Percentiles rank a stretch among this genome's conserved stretches.
These are phyloP conservation scores for Suillus variegatus DNA, from an alignment of 768 basidiomycete species.

Conservation along the genomic window DNA sequence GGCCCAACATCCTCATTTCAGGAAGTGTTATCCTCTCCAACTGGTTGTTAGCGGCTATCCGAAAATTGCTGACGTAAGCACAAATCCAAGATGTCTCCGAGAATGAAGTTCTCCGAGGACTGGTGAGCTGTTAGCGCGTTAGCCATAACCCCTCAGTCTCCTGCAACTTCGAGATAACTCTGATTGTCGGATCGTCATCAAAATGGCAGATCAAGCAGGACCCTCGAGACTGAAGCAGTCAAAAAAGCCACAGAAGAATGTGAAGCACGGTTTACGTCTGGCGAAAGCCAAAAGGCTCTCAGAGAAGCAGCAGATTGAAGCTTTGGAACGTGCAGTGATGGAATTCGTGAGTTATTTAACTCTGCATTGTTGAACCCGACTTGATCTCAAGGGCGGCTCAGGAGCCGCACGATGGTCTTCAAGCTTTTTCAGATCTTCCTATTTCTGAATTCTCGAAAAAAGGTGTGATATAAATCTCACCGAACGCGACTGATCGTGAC, in stretches of 20 bases:
- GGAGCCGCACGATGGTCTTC: slow-evolving; percentile 51
- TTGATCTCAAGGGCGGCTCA: slow-evolving; percentile 29
- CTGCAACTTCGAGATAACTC: not conserved
- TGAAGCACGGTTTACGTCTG: slow-evolving; percentile 14
- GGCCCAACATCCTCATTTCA: not conserved
- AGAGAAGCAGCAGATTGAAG: slow-evolving; percentile 52
- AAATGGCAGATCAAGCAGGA: slow-evolving; percentile 22
- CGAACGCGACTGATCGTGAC: slow-evolving; percentile 4
- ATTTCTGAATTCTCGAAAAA: slow-evolving; percentile 76
- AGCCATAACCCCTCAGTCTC: not conserved
- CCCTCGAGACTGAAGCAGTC: slow-evolving; percentile 19
- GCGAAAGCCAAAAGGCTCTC: slow-evolving; percentile 43
- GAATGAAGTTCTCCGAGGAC: not conserved
- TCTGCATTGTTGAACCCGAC: not conserved
- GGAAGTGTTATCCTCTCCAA: not conserved
- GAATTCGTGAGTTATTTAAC: slow-evolving; percentile 45
- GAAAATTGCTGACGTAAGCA: not conserved
- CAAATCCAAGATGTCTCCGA: too few species aligned
- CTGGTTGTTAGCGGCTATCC: not conserved
- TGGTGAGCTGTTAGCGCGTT: not conserved
- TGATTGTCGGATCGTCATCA: not conserved
- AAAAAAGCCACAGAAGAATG: slow-evolving; percentile 15
- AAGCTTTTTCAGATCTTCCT: slow-evolving; percentile 70
- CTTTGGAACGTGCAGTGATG: slow-evolving; percentile 48
- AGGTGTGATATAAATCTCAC: slow-evolving; percentile 41